Conservation (phyloP, 495 filamentous ascomycete species). For the Astrocystis sublimbata region DNA sequence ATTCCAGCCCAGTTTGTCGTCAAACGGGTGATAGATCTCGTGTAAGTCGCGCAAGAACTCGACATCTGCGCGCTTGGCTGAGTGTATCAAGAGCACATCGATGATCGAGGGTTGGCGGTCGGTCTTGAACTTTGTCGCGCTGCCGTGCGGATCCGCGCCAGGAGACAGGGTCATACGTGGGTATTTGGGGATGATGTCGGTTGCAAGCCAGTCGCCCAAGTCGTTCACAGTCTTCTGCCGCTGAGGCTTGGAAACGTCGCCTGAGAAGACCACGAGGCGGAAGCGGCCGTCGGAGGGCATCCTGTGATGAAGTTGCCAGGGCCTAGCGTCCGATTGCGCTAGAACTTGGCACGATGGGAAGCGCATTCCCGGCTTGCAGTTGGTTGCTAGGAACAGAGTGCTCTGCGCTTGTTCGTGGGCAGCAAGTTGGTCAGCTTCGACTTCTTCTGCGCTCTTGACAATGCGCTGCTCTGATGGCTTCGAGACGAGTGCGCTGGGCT, state of each 20-base stretch:
- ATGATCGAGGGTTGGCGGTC: slow-evolving; percentile 43
- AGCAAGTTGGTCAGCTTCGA: slow-evolving; percentile 34
- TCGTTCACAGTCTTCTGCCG: slow-evolving; percentile 35
- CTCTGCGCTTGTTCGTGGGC: slow-evolving; percentile 9
- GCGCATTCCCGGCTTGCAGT: slow-evolving; percentile 55
- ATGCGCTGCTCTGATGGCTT: slow-evolving; percentile 18
- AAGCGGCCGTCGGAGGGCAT: slow-evolving; percentile 60
- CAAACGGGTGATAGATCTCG: slow-evolving; percentile 54
- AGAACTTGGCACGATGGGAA: slow-evolving; percentile 61
- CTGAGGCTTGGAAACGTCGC: slow-evolving; percentile 48
- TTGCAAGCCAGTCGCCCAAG: slow-evolving; percentile 41
- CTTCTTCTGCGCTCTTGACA: slow-evolving; percentile 23
- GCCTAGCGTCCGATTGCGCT: slow-evolving; percentile 57
- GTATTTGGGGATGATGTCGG: slow-evolving; percentile 32
- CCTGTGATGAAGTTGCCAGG: slow-evolving; percentile 50
- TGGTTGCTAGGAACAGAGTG: slow-evolving; percentile 18
- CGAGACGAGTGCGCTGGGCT: slow-evolving; percentile 30
- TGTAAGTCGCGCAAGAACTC: slow-evolving; percentile 56
- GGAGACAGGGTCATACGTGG: slow-evolving; percentile 16
- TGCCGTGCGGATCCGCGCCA: slow-evolving; percentile 18
- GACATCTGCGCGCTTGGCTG: slow-evolving; percentile 46
- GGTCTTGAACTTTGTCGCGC: slow-evolving; percentile 38
- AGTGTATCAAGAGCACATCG: slow-evolving; percentile 62
- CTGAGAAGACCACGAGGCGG: slow-evolving; percentile 62
- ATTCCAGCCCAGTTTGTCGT: slow-evolving; percentile 59